Percentiles rank a stretch among this genome's conserved stretches.
These are phyloP conservation scores for Karstenula rhodostoma DNA, from an alignment of 2,329 filamentous ascomycete genomes.

Conservation along the genomic window DNA sequence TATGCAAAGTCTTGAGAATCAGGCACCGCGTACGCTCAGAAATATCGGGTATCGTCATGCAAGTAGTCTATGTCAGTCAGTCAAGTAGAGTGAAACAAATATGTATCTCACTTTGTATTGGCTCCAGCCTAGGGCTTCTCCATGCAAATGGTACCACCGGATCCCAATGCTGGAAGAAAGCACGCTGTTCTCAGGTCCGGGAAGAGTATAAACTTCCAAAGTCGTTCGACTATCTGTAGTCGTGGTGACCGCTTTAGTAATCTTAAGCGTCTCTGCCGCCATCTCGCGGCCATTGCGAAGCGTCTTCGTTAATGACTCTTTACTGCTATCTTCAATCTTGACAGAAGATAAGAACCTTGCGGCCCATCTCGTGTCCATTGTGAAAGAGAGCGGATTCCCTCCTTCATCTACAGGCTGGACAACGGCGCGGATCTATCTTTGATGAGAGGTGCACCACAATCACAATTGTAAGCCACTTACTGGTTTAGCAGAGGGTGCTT, in stretches of 20 bases:
- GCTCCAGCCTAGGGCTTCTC: conserved; percentile 30
- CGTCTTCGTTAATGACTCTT: conserved; percentile 4
- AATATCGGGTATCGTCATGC: conserved; percentile 29
- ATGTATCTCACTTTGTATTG: conserved; percentile 29
- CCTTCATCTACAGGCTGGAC: conserved; percentile 29
- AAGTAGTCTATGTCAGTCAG: conserved; percentile 24
- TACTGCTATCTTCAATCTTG: not conserved
- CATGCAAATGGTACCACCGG: conserved; percentile 40
- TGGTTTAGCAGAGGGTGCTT: conserved; percentile 11
- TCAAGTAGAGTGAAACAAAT: not conserved
- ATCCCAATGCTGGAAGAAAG: conserved; percentile 20
- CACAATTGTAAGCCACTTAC: not conserved
- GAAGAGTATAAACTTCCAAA: conserved; percentile 32
- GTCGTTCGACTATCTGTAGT: conserved; percentile 25
- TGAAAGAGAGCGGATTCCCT: conserved; percentile 34
- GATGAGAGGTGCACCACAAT: not conserved
- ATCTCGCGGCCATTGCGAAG: conserved; percentile 13
- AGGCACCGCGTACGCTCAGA: conserved; percentile 29
- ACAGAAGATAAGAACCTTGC: not conserved
- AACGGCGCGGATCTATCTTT: not conserved
- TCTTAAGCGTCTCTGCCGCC: conserved; percentile 31
- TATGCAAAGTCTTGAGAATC: conserved; percentile 26
- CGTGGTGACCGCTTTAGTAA: conserved; percentile 32
- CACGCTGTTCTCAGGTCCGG: conserved; percentile 29
- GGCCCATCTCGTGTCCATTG: conserved; percentile 22